Evolutionary conservation across 2,329 filamentous ascomycete genomes (phyloP), one percentile per base, ranked within the genome.

Genomic region (Onygenales sp.): DNA sequence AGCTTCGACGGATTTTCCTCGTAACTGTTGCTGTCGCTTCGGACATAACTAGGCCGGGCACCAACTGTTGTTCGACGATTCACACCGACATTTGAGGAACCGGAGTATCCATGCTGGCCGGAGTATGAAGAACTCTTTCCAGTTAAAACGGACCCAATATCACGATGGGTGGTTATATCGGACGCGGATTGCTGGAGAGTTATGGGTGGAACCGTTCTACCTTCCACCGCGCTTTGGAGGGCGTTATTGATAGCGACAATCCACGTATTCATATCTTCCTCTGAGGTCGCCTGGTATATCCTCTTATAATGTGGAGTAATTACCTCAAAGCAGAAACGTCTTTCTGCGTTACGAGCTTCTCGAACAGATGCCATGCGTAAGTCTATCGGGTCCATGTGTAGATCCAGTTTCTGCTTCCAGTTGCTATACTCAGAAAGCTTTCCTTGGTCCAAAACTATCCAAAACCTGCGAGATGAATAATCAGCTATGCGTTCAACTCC

Each of bases 351-450:
- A 27, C 93, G 85, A 42, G 94, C 92, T 73, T 98, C 93, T 54
- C 93, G 84, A 13, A 98, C 94, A 13, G 93, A 97, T 8, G 93
- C 93, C 83, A 97, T 93, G 37, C 93, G 87, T 45, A 98, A 77
- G 68, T 98, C 94, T 59, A 98, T 97, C 0, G 93, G 93, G 2
- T 97, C 93, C 83, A 95, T 97, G 67, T 98, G 94, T 31, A 97
- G 76, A 69, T 98, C 93, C 27, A 98, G 80, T 67, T 84, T 92
- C 67, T 98, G 89, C 71, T 98, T 98, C 93, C 93, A 98, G 68
- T 98, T 97, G 67, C 91, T 95, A 71, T 98, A 98, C 66, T 98
- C 93, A 1, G 92, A 96, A 13, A 98, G 78, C 67, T 93, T 95
- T 27, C 93, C 93, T 70, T 95, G 91, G 67, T 97, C 94, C 44